Percentiles rank a stretch among this genome's conserved stretches.
These are phyloP conservation scores for Tolypocladium paradoxum DNA, from an alignment of 2,329 filamentous ascomycete species.

Conservation along the genomic window DNA sequence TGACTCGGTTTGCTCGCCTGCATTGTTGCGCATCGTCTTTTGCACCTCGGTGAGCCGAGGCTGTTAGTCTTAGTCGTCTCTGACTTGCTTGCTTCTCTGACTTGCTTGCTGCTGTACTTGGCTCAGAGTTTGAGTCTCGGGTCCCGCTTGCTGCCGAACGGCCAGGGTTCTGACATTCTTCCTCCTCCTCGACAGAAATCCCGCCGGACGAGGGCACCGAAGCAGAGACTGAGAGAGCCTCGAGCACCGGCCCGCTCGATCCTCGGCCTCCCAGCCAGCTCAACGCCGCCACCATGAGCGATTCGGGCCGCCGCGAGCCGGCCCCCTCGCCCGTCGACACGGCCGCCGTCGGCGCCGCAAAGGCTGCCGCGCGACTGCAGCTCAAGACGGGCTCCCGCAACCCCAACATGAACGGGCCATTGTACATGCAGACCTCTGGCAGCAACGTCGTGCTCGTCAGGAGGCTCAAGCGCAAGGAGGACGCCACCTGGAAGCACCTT, in stretches of 20 bases:
- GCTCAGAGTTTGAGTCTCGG: no score
- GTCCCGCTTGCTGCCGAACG: no score
- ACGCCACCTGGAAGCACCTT: conserved; percentile 49
- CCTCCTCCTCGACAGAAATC: background rate
- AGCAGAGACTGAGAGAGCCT: background rate
- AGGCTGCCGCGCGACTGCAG: conserved; percentile 13
- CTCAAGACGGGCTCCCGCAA: conserved; percentile 22
- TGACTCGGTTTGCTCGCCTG: background rate
- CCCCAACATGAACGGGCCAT: conserved; percentile 41
- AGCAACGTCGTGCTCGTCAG: conserved; percentile 43
- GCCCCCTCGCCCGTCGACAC: conserved; percentile 5
- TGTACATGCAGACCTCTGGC: conserved; percentile 43
- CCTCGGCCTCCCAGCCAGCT: background rate
- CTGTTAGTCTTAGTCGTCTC: no score
- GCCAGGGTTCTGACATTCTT: no score
- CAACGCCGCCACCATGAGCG: background rate
- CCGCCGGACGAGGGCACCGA: background rate
- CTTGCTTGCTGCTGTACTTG: background rate
- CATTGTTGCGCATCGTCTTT: background rate
- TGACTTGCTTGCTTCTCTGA: background rate
- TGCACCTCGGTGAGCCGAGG: background rate
- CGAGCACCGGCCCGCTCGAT: background rate
- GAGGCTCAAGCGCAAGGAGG: conserved; percentile 50
- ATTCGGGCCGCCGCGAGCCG: background rate
- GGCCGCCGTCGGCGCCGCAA: conserved; percentile 9